These are phyloP conservation scores for Aspergillus sclerotiicarbonarius DNA, from an alignment of 495 filamentous ascomycete genomes.

Conservation along the genomic window DNA sequence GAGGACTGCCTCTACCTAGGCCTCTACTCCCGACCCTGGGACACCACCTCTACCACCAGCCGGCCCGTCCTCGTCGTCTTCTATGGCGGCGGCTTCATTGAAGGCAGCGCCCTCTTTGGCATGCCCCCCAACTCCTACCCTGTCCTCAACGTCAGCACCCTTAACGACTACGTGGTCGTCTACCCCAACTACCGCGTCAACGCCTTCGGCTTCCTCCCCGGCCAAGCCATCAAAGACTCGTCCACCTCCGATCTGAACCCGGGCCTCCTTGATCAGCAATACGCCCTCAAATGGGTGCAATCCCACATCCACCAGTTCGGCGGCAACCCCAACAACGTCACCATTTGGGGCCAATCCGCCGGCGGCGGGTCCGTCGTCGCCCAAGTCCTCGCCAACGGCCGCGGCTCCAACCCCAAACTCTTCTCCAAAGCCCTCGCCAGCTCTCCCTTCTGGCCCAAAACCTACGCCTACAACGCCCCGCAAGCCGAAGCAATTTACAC, in stretches of 20 bases:
- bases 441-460: conserved; percentile 62
- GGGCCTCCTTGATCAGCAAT: conserved; percentile 50
- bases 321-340: conserved; percentile 50
- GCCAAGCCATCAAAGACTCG: conserved; percentile 47
- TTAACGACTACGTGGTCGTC: conserved; percentile 51
- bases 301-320: conserved; percentile 50
- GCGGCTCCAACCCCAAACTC: conserved; percentile 31
- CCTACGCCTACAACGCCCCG: conserved; percentile 48
- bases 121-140: conserved; percentile 57
- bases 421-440: conserved; percentile 57
- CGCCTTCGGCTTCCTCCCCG: conserved; percentile 58
- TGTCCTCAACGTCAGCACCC: conserved; percentile 46
- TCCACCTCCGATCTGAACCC: conserved; percentile 48
- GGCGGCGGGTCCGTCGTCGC: conserved; percentile 57
- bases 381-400: conserved; percentile 49
- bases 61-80: conserved; percentile 60
- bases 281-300: conserved; percentile 54
- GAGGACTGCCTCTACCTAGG: conserved; percentile 64
- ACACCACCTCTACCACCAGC: conserved; percentile 22
- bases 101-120: conserved; percentile 52
- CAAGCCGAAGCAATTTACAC: conserved; percentile 51
- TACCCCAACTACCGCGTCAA: conserved; percentile 58
- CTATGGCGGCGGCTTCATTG: conserved; percentile 62
- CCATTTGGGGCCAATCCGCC: conserved; percentile 54
- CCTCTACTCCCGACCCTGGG: conserved; percentile 58